Conservation (phyloP, 1,284 basidiomycete species). For the Thelephora terrestris region DNA sequence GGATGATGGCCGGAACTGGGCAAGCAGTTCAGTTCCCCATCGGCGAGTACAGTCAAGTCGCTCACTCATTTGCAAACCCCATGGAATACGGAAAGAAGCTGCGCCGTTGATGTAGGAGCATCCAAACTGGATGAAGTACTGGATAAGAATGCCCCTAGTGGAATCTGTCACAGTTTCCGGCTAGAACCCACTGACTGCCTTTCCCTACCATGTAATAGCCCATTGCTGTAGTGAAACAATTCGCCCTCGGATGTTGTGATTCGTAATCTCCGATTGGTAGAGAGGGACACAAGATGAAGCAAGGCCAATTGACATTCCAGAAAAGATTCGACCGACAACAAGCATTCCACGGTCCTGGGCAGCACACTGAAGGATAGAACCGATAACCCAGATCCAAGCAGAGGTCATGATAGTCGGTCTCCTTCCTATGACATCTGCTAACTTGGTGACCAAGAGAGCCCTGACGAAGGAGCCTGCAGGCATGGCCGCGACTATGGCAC, state of each 20-base stretch:
- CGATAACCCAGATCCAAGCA: constrained; percentile 64
- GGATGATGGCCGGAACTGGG: constrained; percentile 50
- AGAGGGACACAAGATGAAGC: constrained; percentile 31
- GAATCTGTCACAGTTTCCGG: neutral
- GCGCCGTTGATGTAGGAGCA: constrained; percentile 62
- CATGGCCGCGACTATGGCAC: constrained; percentile 72
- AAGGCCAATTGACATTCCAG: constrained; percentile 29
- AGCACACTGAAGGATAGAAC: constrained; percentile 58
- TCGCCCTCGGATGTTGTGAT: constrained; percentile 61
- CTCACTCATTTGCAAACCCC: constrained; percentile 58
- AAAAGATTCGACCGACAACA: constrained; percentile 34
- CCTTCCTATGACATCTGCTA: constrained; percentile 59
- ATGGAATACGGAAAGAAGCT: constrained; percentile 71
- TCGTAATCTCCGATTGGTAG: constrained; percentile 61
- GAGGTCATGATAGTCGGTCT: constrained; percentile 54
- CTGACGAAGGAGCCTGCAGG: constrained; percentile 61
- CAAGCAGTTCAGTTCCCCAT: too few species aligned
- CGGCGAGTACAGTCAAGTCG: too few species aligned
- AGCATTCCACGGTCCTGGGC: constrained; percentile 51
- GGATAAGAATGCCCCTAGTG: constrained; percentile 59
- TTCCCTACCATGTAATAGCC: constrained; percentile 40
- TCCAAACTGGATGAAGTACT: constrained; percentile 67
- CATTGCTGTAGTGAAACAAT: constrained; percentile 73
- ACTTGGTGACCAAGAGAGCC: constrained; percentile 45
- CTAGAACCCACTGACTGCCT: neutral